Evolutionary conservation across 306 rosid species (phyloP), one percentile per base, ranked within the genome.

Genomic region (Elaeagnus macrophylla): DNA sequence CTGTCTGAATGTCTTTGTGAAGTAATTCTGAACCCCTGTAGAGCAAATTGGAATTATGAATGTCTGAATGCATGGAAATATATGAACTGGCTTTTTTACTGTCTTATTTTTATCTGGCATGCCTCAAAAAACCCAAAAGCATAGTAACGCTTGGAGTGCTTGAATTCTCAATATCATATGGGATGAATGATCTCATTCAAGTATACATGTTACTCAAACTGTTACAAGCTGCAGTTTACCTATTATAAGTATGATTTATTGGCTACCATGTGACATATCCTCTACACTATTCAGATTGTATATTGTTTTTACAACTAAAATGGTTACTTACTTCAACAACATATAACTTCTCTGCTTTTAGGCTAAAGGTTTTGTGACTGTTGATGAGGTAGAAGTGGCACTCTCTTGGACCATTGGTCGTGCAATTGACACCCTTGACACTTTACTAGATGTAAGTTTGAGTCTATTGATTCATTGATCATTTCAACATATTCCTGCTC

Each of bases 321-420:
- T 25, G 38, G 19, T 17, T 50, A 37, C 12, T 17, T 50, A 37
- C 12, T 43, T 16, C n/a, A 12, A 19, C 12, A 46, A 8, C 15
- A 11, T 75, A 9, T 12, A 19, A 40, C 48, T 52, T 63, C 15
- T 70, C 35, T 68, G 10, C 47, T 51, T 32, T 54, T 74, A 87
- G 99, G 86, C 79, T 65, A 87, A 84, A 80, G 99, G 96, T 56
- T 91, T 78, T 73, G 95, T 87, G 56, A 84, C 95, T 11, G 88
- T 84, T 5, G 66, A 65, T 38, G 96, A 87, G 75, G 95, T 84
- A 18, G 96, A 87, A 72, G 80, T 81, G 56, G 79, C 82, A 53
- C 73, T 84, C 20, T 87, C 93, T 48, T 91, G 99, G 99, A 80
- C 89, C 17, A 68, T 85, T 0, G 95, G 99, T 3, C 96, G 85